These are phyloP conservation scores for Hippophae gyantsensis DNA, from an alignment of 306 rosid genomes.

Conservation along the genomic window DNA sequence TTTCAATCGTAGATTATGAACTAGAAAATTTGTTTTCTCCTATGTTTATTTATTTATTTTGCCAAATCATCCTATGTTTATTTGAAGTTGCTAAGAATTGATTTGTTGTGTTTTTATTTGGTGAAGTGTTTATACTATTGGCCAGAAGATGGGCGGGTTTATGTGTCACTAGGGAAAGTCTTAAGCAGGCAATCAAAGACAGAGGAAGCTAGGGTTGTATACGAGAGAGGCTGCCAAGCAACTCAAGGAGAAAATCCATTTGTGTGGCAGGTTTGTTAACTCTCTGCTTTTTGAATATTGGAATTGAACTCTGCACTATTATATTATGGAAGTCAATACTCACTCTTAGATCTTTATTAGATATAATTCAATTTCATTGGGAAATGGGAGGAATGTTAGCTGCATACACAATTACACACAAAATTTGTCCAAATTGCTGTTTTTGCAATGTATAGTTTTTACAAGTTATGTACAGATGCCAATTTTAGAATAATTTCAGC, in stretches of 20 bases:
- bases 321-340: background rate
- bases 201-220: conserved; percentile 64
- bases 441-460: too few species aligned
- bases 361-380: too few species aligned
- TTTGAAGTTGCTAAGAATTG: conserved; percentile 14
- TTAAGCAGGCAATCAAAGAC: conserved; percentile 63
- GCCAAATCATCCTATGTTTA: background rate
- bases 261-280: conserved; percentile 75
- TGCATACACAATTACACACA: too few species aligned
- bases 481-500: too few species aligned
- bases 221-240: conserved; percentile 92
- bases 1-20: too few species aligned
- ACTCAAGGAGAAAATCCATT: conserved; percentile 90
- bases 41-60: background rate
- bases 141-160: conserved; percentile 92
- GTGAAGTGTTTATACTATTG: conserved; percentile 56
- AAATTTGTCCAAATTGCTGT: too few species aligned
- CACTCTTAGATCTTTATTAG: too few species aligned
- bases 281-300: background rate
- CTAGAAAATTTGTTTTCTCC: background rate
- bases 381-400: too few species aligned
- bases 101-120: conserved; percentile 6
- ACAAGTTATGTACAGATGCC: too few species aligned
- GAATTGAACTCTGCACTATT: background rate
- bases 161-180: conserved; percentile 71